These are phyloP conservation scores for peach (Prunus persica) DNA, from an alignment of 306 rosid species.

Conservation along the genomic window Prunus_persica_NCBIv2 NC_034010.1:26646001-26646500, in stretches of 20 bases:
- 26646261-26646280: slow-evolving; percentile 77
- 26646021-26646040: slow-evolving; percentile 86
- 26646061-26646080: slow-evolving; percentile 58
- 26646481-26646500: neutral
- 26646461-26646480: slow-evolving; percentile 39
- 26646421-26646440: slow-evolving; percentile 75
- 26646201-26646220: slow-evolving; percentile 86
- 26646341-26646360: slow-evolving; percentile 47
- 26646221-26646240: slow-evolving; percentile 82
- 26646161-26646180: slow-evolving; percentile 27
- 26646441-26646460: slow-evolving; percentile 97
- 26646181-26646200: slow-evolving; percentile 81
- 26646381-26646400: slow-evolving; percentile 58
- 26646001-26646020: slow-evolving; percentile 82
- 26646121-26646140: slow-evolving; percentile 22
- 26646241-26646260: slow-evolving; percentile 60
- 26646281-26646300: slow-evolving; percentile 85
- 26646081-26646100: slow-evolving; percentile 73
- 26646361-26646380: slow-evolving; percentile 73
- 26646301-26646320: slow-evolving; percentile 66
- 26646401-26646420: slow-evolving; percentile 48
- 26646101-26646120: slow-evolving; percentile 44
- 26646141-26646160: neutral
- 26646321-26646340: slow-evolving; percentile 47
- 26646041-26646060: slow-evolving; percentile 73